Base-by-base conservation (phyloP, 495 filamentous ascomycete species). In the Podospora tetraspora region DNA sequence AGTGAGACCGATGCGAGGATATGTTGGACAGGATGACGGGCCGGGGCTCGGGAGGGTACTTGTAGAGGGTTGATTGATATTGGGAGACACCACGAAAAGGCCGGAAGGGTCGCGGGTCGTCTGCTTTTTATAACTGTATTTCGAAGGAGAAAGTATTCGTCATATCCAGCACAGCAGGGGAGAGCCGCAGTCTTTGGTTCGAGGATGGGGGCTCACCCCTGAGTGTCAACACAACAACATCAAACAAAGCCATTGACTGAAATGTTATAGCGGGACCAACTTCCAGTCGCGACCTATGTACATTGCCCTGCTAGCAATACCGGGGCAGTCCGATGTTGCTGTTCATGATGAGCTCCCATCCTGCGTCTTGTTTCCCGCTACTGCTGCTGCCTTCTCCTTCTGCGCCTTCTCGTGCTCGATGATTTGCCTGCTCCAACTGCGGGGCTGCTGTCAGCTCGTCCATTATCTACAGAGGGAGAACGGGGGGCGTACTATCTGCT, bases 381-480 rank as follows among this genome's bases (percentile, higher is more conserved):
- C 25, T 68, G 29, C 61, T 68, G 29, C 61, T 63, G 59, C 52
- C 72, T 80, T 77, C 61, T 83, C 83, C 78, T 88, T 88, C 76
- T 88, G 84, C 57, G 84, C 84, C 75, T 83, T 85, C 81, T 97
- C 95, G 77, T 97, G 86, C 76, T 97, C 94, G 70, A 87, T 89
- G 59, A 97, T 93, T 76, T 97, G 90, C 77, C 85, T 93, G 82
- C 88, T 94, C 95, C 95, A 97, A 78, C 94, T 97, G 61, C 16
- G 52, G 52, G 9, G 8, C 37, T 23, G 10, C 21, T 66, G 64
- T 71, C 43, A 74, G 64, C 32, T 62, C 63, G 34, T 69, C 63
- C 43, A 2, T 60, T 24, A 21, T 57, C 19, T 23, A 29, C 30
- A 34, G 9, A 25, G 3, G 25, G 59, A 13, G 24, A 16, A 24